A percentile compares a stretch with the other conserved stretches of the same genome.
Conservation (phyloP, 345 rosid species). For the Heritiera littoralis region DNA sequence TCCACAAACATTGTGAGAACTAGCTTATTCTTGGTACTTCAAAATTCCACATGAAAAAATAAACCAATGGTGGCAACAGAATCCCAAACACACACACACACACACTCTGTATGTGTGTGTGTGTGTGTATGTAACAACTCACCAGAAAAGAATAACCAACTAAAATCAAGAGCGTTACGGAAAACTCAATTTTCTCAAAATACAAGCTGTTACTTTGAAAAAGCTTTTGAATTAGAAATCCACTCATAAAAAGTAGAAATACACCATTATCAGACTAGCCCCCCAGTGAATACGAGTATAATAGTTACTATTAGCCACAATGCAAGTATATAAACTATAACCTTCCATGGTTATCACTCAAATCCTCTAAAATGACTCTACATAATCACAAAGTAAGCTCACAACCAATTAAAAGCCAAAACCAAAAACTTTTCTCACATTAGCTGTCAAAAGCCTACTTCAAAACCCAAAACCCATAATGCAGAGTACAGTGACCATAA, state of each 20-base stretch:
- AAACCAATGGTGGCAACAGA: background rate
- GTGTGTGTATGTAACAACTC: background rate
- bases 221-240: background rate
- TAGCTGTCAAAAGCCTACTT: background rate
- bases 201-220: background rate
- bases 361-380: background rate
- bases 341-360: background rate
- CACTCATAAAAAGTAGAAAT: slow-evolving; percentile 5
- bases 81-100: background rate
- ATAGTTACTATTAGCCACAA: background rate
- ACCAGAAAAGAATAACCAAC: background rate
- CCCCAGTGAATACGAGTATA: background rate
- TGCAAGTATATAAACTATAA: background rate
- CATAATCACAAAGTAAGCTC: background rate
- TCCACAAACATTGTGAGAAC: background rate
- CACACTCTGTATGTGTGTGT: too few species aligned
- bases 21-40: background rate
- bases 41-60: background rate
- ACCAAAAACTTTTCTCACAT: background rate
- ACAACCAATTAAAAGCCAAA: background rate
- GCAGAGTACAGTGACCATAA: background rate
- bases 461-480: background rate
- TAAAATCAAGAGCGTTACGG: background rate
- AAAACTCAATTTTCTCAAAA: background rate
- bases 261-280: background rate